Evolutionary conservation across 2,329 filamentous ascomycete species (phyloP), one percentile per base, ranked within the genome.

Genomic region (Colletotrichum eleusines): DNA sequence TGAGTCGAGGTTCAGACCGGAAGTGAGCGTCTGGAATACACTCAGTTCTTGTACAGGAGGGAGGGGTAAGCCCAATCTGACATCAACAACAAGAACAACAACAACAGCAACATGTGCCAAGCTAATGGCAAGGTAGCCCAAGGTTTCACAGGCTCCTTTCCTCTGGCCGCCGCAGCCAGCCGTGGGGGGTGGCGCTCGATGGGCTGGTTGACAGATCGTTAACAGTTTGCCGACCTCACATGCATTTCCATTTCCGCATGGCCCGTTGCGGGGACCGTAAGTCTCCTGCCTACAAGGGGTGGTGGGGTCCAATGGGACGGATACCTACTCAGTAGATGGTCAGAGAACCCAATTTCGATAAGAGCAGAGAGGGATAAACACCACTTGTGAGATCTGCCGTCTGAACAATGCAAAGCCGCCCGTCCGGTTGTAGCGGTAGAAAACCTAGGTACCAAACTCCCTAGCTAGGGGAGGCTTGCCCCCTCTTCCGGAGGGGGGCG

Each of bases 61-160:
- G 69, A 69, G 65, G 64, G 65, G 69, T 68, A 68, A 51, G 46
- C 23, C 50, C 53, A 42, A 35, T 63, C 64, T 63, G 65, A 63
- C 69, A 69, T 63, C 69, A 63, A 63, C 69, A 54, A n/a, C n/a
- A n/a, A n/a, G n/a, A n/a, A n/a, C 69, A 63, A 63, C 69, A 54
- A 63, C 69, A 69, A 60, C 69, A 63, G 59, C 69, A 54, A 63
- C 59, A 71, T 69, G 51, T 69, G 65, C 69, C 69, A 65, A 69
- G 69, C 64, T 63, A 54, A 46, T 59, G 23, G 44, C 64, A 63
- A 69, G 58, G 44, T 69, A 54, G 64, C 40, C 64, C 64, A 71
- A 69, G 58, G 65, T 60, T 63, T 69, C 69, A 71, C 69, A 5
- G 31, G 58, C 65, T 42, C 12, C 35, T n/a, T 58, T 12, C 44